Conservation (phyloP, 225 moss, liverwort and hornwort genomes). For the Physcomitrellopsis africana region DNA sequence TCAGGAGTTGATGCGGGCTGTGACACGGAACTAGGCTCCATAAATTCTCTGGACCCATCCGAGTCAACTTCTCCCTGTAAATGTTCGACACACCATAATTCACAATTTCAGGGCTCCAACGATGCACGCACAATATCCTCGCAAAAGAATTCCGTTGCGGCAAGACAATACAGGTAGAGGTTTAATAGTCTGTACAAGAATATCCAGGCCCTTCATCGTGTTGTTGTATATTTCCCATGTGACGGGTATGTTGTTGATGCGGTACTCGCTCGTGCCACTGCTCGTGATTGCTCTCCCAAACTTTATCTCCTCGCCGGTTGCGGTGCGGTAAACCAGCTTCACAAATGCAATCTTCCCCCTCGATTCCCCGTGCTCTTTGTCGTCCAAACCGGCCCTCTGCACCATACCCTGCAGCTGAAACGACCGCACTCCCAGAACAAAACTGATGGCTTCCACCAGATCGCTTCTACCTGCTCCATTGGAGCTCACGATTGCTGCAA, state of each 20-base stretch:
- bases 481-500: conserved; percentile 70
- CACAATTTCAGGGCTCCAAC: not conserved
- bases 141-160: not conserved
- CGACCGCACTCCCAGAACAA: conserved; percentile 73
- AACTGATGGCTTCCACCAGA: conserved; percentile 74
- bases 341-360: conserved; percentile 73
- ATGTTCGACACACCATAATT: not conserved
- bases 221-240: conserved; percentile 83
- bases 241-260: conserved; percentile 62
- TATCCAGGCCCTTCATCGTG: conserved; percentile 71
- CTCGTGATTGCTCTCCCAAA: conserved; percentile 68
- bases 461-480: conserved; percentile 78
- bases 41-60: conserved; percentile 60
- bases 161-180: not conserved
- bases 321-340: conserved; percentile 66
- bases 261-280: conserved; percentile 73
- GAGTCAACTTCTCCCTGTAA: conserved; percentile 70
- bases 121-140: not conserved
- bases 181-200: conserved; percentile 62
- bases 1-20: conserved; percentile 72
- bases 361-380: conserved; percentile 64
- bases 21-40: conserved; percentile 61
- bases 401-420: conserved; percentile 76
- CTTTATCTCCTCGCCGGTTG: conserved; percentile 69
- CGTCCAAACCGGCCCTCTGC: conserved; percentile 69